Evolutionary conservation across 208 protist species (phyloP).

Genomic region (Porcisia deanei): DNA sequence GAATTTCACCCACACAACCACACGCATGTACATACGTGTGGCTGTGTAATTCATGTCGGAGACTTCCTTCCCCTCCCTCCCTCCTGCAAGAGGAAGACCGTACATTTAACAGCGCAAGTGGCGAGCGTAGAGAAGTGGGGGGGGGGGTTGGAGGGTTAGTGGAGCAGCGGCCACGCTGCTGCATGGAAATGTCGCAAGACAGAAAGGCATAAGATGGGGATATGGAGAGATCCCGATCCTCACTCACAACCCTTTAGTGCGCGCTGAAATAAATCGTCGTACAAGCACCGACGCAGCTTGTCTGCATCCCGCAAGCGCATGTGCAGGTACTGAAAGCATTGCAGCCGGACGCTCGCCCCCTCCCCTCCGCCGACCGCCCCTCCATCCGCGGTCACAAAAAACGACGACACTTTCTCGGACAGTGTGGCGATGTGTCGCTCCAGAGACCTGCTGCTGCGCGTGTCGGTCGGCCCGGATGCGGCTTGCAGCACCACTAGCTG

Average conservation of each 20-base stretch:
- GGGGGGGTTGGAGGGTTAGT: not conserved
- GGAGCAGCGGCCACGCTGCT: not conserved
- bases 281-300: slow-evolving; percentile 32
- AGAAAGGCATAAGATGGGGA: not conserved
- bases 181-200: not conserved
- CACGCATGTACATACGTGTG: no score
- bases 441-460: slow-evolving; percentile 9
- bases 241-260: not conserved
- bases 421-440: slow-evolving; percentile 4
- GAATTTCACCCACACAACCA: no score
- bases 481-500: slow-evolving; percentile 24
- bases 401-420: slow-evolving; percentile 13
- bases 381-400: not conserved
- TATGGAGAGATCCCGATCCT: not conserved
- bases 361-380: not conserved
- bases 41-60: no score
- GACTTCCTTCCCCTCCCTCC: no score
- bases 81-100: no score
- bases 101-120: no score
- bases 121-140: no score
- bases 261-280: slow-evolving; percentile 30
- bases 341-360: not conserved
- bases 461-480: not conserved
- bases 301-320: slow-evolving; percentile 34
- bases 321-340: slow-evolving; percentile 27